Evolutionary conservation across 495 filamentous ascomycete genomes (phyloP).

Genomic region (Apiosordaria backusii): DNA sequence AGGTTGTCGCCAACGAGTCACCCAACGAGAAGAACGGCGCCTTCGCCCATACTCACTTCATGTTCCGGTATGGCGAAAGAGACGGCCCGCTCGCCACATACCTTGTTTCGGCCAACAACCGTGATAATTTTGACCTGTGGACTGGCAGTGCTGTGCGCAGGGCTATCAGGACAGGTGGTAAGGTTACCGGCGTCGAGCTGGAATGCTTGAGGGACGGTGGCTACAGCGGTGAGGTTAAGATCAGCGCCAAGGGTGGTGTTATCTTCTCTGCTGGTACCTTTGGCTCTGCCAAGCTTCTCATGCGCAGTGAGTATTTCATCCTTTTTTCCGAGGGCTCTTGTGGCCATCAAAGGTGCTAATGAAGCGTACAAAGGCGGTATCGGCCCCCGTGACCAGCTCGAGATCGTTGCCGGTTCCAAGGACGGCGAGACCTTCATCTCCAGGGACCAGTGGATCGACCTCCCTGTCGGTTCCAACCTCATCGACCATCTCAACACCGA

Average conservation of each 20-base stretch:
- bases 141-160: slow-evolving; percentile 61
- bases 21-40: slow-evolving; percentile 63
- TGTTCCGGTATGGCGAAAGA: slow-evolving; percentile 62
- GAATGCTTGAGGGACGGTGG: slow-evolving; percentile 53
- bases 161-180: slow-evolving; percentile 57
- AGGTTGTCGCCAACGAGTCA: slow-evolving; percentile 56
- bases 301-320: slow-evolving; percentile 37
- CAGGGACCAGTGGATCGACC: slow-evolving; percentile 58
- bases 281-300: slow-evolving; percentile 67
- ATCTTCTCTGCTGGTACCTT: slow-evolving; percentile 68
- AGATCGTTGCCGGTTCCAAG: slow-evolving; percentile 50
- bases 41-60: slow-evolving; percentile 65
- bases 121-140: slow-evolving; percentile 62
- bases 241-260: slow-evolving; percentile 60
- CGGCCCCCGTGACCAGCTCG: slow-evolving; percentile 58
- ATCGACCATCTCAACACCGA: slow-evolving; percentile 72
- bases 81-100: slow-evolving; percentile 73
- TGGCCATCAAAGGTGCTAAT: neutral
- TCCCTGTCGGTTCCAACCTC: slow-evolving; percentile 72
- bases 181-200: slow-evolving; percentile 65
- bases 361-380: slow-evolving; percentile 47
- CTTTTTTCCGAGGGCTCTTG: neutral
- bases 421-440: slow-evolving; percentile 50
- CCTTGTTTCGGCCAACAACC: slow-evolving; percentile 56
- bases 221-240: slow-evolving; percentile 53